These are phyloP conservation scores for Allium cepa DNA, from an alignment of 106 monocot species.

Conservation along the genomic window DNA sequence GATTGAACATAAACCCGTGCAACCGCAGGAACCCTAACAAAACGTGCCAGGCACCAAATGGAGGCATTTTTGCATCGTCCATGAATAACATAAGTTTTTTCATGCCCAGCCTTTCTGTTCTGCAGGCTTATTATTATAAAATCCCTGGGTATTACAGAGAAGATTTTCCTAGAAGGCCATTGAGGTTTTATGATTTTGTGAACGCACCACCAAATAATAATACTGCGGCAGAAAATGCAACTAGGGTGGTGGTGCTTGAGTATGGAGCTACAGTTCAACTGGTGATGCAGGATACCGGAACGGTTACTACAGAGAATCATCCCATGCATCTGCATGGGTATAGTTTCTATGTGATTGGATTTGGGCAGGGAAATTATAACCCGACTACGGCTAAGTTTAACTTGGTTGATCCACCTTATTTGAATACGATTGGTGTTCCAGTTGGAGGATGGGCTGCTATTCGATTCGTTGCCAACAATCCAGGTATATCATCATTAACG, in stretches of 20 bases:
- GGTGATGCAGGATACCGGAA: conserved; percentile 31
- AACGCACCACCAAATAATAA: conserved; percentile 30
- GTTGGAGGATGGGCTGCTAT: conserved; percentile 43
- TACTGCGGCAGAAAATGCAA: conserved; percentile 10
- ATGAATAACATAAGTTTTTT: conserved; percentile 32
- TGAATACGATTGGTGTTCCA: conserved; percentile 38
- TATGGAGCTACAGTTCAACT: conserved; percentile 25
- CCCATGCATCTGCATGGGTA: conserved; percentile 45
- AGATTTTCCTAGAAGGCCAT: conserved; percentile 20
- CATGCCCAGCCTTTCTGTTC: conserved; percentile 12
- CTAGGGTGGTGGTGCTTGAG: conserved; percentile 15
- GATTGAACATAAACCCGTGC: conserved; percentile 19
- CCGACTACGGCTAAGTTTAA: conserved; percentile 21
- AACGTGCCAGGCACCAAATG: conserved; percentile 23
- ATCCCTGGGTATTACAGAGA: conserved; percentile 9
- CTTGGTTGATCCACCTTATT: conserved; percentile 26
- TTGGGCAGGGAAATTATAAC: conserved; percentile 32
- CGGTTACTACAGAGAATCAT: conserved; percentile 33
- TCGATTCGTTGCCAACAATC: conserved; percentile 37
- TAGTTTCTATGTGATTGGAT: conserved; percentile 37
- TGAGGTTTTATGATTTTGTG: conserved; percentile 22
- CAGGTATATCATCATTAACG: conserved; percentile 5
- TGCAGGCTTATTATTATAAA: conserved; percentile 22
- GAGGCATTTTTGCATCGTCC: conserved; percentile 15
- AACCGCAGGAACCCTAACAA: conserved; percentile 11